These are phyloP conservation scores for Tricholoma bakamatsutake DNA, from an alignment of 768 basidiomycete genomes.

Conservation along the genomic window DNA sequence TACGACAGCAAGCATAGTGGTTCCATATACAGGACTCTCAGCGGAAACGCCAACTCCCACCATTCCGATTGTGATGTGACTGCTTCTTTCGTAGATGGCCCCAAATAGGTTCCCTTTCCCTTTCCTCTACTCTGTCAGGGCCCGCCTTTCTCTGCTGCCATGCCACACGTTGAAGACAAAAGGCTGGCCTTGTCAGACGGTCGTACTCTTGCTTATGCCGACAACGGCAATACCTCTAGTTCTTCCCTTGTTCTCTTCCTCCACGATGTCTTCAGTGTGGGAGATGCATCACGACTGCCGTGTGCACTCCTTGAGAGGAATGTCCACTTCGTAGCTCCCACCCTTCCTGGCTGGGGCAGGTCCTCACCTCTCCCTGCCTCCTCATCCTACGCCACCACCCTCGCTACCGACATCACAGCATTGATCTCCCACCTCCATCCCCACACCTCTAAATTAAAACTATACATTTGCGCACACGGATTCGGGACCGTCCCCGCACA, in stretches of 20 bases:
- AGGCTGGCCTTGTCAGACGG: constrained; percentile 33
- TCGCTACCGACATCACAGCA: constrained; percentile 38
- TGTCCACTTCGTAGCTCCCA: constrained; percentile 43
- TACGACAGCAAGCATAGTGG: constrained; percentile 2
- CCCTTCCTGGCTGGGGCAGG: constrained; percentile 55
- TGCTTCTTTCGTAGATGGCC: constrained; percentile 2
- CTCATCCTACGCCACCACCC: constrained; percentile 32
- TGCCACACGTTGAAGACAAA: constrained; percentile 32
- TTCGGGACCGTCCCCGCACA: constrained; percentile 52
- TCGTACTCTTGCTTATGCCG: constrained; percentile 49
- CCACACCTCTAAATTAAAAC: constrained; percentile 28
- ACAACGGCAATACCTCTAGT: constrained; percentile 45
- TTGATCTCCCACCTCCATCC: constrained; percentile 49
- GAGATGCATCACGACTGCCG: constrained; percentile 31
- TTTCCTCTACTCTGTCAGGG: background rate
- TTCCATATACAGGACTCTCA: constrained; percentile 10
- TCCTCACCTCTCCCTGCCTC: constrained; percentile 35
- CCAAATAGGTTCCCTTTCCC: background rate
- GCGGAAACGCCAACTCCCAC: background rate
- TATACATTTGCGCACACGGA: constrained; percentile 49
- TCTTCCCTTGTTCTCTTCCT: constrained; percentile 44
- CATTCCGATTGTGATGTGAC: constrained; percentile 7
- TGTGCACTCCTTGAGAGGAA: constrained; percentile 31
- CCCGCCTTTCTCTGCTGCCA: constrained; percentile 6
- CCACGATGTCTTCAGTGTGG: constrained; percentile 52